Evolutionary conservation across 2,329 filamentous ascomycete genomes (phyloP).

Genomic region (Fusarium domesticum): DNA sequence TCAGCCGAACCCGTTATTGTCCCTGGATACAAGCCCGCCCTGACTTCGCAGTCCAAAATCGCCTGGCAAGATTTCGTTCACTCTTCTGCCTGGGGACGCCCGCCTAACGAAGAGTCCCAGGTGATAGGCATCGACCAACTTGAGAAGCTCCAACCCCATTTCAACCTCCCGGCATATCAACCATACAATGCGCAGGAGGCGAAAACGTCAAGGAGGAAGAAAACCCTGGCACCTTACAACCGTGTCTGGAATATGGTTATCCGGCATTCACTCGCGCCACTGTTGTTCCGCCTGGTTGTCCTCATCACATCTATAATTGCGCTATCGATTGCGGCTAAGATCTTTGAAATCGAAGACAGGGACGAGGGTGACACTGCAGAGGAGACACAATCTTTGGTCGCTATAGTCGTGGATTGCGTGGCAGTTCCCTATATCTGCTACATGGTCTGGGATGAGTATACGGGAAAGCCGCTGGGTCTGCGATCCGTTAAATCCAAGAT

Average conservation of each 20-base stretch:
- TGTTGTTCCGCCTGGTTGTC: conserved; percentile 78
- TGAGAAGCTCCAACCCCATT: conserved; percentile 46
- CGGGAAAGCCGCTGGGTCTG: conserved; percentile 84
- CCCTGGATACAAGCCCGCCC: conserved; percentile 43
- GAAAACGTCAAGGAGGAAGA: conserved; percentile 30
- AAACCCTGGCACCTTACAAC: conserved; percentile 42
- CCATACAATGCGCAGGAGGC: conserved; percentile 31
- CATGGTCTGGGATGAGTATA: conserved; percentile 96
- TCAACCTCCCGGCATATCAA: conserved; percentile 39
- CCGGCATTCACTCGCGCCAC: conserved; percentile 79
- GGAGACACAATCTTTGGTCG: conserved; percentile 78
- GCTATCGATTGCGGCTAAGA: conserved; percentile 72
- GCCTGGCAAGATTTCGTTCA: conserved; percentile 54
- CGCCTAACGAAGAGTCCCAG: conserved; percentile 46
- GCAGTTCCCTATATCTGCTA: conserved; percentile 89
- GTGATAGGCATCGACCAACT: conserved; percentile 47
- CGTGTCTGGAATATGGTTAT: conserved; percentile 67
- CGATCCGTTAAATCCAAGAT: conserved; percentile 83
- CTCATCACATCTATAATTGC: conserved; percentile 80
- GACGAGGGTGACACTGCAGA: conserved; percentile 47
- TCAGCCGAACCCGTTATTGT: conserved; percentile 59
- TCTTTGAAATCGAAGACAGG: conserved; percentile 60
- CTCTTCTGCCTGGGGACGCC: conserved; percentile 51
- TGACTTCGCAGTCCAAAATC: conserved; percentile 37
- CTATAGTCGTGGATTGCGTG: conserved; percentile 82